Evolutionary conservation across 2,329 filamentous ascomycete genomes (phyloP), one percentile per base, ranked within the genome.

Genomic region (Xylaria sp.): DNA sequence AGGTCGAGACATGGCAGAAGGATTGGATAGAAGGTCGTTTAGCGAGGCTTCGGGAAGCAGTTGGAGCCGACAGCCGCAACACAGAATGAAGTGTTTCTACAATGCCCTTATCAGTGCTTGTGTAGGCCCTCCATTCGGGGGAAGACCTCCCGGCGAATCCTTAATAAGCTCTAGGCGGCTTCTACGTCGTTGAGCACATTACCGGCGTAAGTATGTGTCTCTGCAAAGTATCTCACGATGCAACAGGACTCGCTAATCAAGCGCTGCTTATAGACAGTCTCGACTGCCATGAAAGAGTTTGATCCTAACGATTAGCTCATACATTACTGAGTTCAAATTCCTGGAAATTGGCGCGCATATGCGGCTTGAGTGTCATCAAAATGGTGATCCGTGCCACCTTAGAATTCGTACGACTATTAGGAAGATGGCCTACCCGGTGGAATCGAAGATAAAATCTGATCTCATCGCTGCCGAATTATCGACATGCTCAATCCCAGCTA

Each of bases 1-100:
- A 93, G 81, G 87, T 98, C 53, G 94, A 98, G 63, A 84, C 83
- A 0, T 88, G 94, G 85, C 93, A 98, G 76, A 90, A 88, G 77
- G 85, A 85, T 8, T 98, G 95, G 95, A 85, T 85, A 55, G 88
- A 90, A 16, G 89, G 88, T 1, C 86, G 92, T 71, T 90, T 97
- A 79, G 86, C 85, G 58, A 87, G 88, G 71, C 79, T 98, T 68
- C 90, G 88, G 77, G 86, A 87, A 60, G 87, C 85, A 13, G 86
- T 90, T 21, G 83, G 84, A 23, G 78, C 75, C 47, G 77, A 78
- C 40, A 63, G 18, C 37, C 66, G 65, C 6, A 61, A 67, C 35
- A 71, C 55, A 64, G 21, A 25, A 50, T 70, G 54, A 70, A 10
- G 13, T 27, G 35, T 32, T 29, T 55, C 37, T 13, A 16, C 48